Conservation (phyloP, 371 early-diverging fungal genomes). For the Mortierella sp. region DNA sequence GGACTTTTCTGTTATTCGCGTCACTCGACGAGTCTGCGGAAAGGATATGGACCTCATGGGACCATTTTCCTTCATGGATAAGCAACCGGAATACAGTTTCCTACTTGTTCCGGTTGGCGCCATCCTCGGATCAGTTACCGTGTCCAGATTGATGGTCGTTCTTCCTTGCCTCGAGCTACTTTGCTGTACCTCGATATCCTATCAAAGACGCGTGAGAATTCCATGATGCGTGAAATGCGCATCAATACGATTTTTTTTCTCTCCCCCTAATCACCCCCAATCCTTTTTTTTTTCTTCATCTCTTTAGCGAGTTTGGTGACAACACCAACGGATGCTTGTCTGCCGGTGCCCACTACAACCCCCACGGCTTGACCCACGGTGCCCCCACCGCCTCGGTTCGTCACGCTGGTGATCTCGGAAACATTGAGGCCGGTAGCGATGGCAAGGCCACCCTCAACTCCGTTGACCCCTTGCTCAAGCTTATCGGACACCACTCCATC, state of each 20-base stretch:
- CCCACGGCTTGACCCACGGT: slow-evolving; percentile 79
- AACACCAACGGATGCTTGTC: slow-evolving; percentile 82
- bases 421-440: slow-evolving; percentile 66
- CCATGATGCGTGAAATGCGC: background rate
- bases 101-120: no score
- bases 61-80: no score
- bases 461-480: slow-evolving; percentile 67
- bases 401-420: slow-evolving; percentile 93
- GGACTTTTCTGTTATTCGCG: no score
- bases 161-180: background rate
- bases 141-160: background rate
- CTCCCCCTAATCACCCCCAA: background rate
- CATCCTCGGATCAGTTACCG: no score
- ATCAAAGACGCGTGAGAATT: background rate
- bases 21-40: no score
- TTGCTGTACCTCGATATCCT: background rate
- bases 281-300: background rate
- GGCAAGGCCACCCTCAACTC: slow-evolving; percentile 64
- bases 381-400: slow-evolving; percentile 72
- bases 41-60: no score
- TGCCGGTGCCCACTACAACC: slow-evolving; percentile 87
- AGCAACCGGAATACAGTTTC: no score
- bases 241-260: background rate
- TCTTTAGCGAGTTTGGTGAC: slow-evolving; percentile 68
- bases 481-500: slow-evolving; percentile 77